Evolutionary conservation across 1,139 yeast species (phyloP), one percentile per base, ranked within the genome.

Genomic region (Suhomyces taliae): DNA sequence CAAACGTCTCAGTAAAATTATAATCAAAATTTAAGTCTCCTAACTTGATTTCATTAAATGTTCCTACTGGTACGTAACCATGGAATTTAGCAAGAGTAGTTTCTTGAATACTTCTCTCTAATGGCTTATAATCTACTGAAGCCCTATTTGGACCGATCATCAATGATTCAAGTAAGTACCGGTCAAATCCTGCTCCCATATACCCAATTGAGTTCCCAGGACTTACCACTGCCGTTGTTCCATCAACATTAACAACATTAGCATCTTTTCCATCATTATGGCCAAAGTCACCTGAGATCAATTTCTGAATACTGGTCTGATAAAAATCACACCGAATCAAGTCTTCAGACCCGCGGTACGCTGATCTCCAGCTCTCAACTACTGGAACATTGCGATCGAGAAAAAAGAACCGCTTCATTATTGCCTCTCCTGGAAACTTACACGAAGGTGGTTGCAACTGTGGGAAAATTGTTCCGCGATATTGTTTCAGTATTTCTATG

Each of bases 141-240:
- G 7, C 6, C 11, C n/a, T 27, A 11, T 19, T 11, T 8, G 9
- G 35, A 7, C 38, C 29, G 14, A 49, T 39, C n/a, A 50, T 47
- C 15, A 61, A 37, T 6, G 59, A 55, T 42, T 59, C 53, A 6
- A 59, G 49, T 14, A 65, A 44, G 46, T 55, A 56, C 41, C 57
- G 52, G 46, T 66, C 70, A 44, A 60, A 65, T 9, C 70, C 70
- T 3, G 59, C 67, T 9, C 65, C 62, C 70, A 66, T 65, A 40
- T 58, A 64, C 24, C 57, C 51, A 6, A 61, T 48, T 6, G 66
- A 58, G 52, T 66, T 66, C 8, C 64, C 56, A 0, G 70, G 68
- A 6, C 67, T 52, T 12, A 51, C 31, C 7, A 45, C 34, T 8
- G 46, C 50, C 2, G 45, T 42, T 27, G n/a, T 7, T 9, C 46